Percentiles rank a stretch among this genome's conserved stretches.
These are phyloP conservation scores for Drechmeria coniospora DNA, from an alignment of 2,329 filamentous ascomycete species.

Conservation along the genomic window DNA sequence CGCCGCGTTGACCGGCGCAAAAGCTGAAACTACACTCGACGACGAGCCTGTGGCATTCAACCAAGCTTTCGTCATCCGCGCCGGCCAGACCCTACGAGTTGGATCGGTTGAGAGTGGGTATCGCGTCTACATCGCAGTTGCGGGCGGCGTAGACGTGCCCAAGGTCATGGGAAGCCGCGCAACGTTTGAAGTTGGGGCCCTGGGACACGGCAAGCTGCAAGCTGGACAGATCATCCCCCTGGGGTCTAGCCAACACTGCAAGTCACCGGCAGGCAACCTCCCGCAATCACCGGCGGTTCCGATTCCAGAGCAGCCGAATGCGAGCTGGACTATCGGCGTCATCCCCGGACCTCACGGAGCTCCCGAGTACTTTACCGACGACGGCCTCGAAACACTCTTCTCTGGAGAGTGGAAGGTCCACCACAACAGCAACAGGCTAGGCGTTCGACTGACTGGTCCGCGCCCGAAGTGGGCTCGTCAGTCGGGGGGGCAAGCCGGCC, in stretches of 20 bases:
- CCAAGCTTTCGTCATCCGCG: constrained; percentile 9
- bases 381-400: constrained; percentile 16
- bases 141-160: constrained; percentile 19
- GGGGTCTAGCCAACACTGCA: neutral
- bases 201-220: constrained; percentile 19
- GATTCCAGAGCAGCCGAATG: constrained; percentile 11
- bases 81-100: constrained; percentile 13
- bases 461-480: constrained; percentile 20
- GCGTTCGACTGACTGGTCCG: constrained; percentile 22
- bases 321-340: constrained; percentile 16
- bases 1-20: constrained; percentile 18
- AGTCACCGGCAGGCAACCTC: neutral
- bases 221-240: constrained; percentile 15
- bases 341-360: constrained; percentile 23
- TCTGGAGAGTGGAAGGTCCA: constrained; percentile 20
- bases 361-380: constrained; percentile 19
- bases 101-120: constrained; percentile 14
- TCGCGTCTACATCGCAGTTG: constrained; percentile 18
- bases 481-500: constrained; percentile 20
- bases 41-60: constrained; percentile 7
- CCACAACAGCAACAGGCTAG: constrained; percentile 24
- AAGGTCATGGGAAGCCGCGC: constrained; percentile 16
- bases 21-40: constrained; percentile 12
- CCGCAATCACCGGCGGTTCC: constrained; percentile 4
- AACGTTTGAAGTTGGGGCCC: constrained; percentile 16